These are phyloP conservation scores for Trichophyton simii DNA, from an alignment of 2,329 filamentous ascomycete genomes.

Conservation along the genomic window DNA sequence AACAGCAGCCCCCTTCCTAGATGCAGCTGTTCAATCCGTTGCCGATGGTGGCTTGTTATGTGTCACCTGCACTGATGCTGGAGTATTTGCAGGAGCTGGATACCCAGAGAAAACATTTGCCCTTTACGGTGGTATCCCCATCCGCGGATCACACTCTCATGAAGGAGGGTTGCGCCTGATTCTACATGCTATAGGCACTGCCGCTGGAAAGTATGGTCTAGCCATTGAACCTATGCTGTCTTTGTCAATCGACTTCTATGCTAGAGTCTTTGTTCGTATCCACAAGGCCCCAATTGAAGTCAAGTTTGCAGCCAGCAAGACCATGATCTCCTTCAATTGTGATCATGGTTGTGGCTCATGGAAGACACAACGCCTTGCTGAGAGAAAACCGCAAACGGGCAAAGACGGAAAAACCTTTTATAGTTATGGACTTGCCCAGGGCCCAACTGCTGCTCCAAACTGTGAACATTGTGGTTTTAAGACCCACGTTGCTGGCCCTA, in stretches of 20 bases:
- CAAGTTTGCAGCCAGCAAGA: slow-evolving; percentile 81
- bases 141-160: slow-evolving; percentile 76
- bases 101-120: slow-evolving; percentile 91
- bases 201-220: slow-evolving; percentile 74
- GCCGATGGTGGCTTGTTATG: slow-evolving; percentile 82
- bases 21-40: slow-evolving; percentile 76
- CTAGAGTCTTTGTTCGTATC: slow-evolving; percentile 74
- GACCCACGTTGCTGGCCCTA: slow-evolving; percentile 80
- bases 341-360: slow-evolving; percentile 85
- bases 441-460: slow-evolving; percentile 49
- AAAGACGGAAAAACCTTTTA: slow-evolving; percentile 62
- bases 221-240: slow-evolving; percentile 83
- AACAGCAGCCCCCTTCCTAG: slow-evolving; percentile 81
- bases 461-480: slow-evolving; percentile 79
- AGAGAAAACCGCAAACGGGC: slow-evolving; percentile 52
- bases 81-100: slow-evolving; percentile 84
- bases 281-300: slow-evolving; percentile 69
- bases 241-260: slow-evolving; percentile 92
- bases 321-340: slow-evolving; percentile 86
- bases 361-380: slow-evolving; percentile 66
- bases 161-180: slow-evolving; percentile 82
- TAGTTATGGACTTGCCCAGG: slow-evolving; percentile 65
- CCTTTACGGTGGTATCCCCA: slow-evolving; percentile 79
- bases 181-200: slow-evolving; percentile 64
- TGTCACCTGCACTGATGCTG: slow-evolving; percentile 92